A percentile compares a stretch with the other conserved stretches of the same genome.
These are phyloP conservation scores for Cryptosporidium parvum DNA, from an alignment of 169 alveolate genomes.

Conservation along the genomic window DNA sequence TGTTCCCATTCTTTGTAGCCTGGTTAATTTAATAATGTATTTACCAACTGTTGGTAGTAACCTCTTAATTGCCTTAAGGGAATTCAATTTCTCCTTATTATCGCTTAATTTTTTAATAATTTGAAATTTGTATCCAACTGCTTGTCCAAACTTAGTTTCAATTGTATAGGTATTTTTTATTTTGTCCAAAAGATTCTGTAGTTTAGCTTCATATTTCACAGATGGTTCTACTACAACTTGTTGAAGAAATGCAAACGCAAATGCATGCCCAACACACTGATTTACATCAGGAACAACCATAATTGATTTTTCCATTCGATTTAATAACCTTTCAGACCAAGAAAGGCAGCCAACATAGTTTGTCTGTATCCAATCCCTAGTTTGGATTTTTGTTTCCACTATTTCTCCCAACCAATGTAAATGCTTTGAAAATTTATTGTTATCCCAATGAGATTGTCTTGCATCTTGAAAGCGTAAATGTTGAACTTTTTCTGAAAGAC, in stretches of 20 bases:
- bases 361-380: background rate
- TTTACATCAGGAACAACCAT: conserved; percentile 73
- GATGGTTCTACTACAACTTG: conserved; percentile 63
- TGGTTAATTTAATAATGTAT: conserved; percentile 49
- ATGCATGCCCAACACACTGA: conserved; percentile 75
- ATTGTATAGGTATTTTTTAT: conserved; percentile 37
- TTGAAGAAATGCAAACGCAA: conserved; percentile 67
- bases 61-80: conserved; percentile 30
- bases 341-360: conserved; percentile 4
- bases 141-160: conserved; percentile 49
- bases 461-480: conserved; percentile 72
- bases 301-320: conserved; percentile 67
- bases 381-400: background rate
- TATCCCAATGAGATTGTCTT: conserved; percentile 52
- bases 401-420: conserved; percentile 71
- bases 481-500: conserved; percentile 56
- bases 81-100: conserved; percentile 7
- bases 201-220: conserved; percentile 35
- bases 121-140: conserved; percentile 50
- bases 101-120: background rate
- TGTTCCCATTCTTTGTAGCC: conserved; percentile 72
- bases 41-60: conserved; percentile 39
- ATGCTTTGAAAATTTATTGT: conserved; percentile 25
- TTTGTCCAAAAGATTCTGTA: conserved; percentile 22
- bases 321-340: conserved; percentile 67